Conservation (phyloP, 1,139 yeast genomes). For the Yamadazyma aaseri region DNA sequence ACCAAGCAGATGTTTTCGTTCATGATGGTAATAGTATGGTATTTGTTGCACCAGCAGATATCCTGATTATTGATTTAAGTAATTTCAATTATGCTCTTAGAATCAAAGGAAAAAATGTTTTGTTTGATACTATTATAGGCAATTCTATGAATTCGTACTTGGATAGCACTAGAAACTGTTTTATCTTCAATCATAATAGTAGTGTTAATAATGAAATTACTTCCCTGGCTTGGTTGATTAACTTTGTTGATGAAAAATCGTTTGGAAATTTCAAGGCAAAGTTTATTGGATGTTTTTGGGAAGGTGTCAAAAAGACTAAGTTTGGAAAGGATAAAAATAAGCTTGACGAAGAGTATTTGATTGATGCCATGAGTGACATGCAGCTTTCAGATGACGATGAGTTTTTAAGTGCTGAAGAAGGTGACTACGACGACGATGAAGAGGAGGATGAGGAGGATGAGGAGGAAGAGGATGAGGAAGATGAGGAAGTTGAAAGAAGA, state of each 20-base stretch:
- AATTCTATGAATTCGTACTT: slow-evolving; percentile 65
- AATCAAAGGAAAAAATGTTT: slow-evolving; percentile 28
- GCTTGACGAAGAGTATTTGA: slow-evolving; percentile 22
- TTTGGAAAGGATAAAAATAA: slow-evolving; percentile 35
- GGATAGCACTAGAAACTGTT: slow-evolving; percentile 54
- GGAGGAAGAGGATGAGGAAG: slow-evolving; percentile 18
- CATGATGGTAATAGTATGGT: background rate
- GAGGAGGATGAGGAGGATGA: slow-evolving; percentile 19
- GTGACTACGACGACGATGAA: slow-evolving; percentile 16
- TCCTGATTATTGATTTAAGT: slow-evolving; percentile 21
- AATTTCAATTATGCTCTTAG: slow-evolving; percentile 52
- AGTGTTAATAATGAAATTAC: slow-evolving; percentile 24
- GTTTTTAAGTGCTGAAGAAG: slow-evolving; percentile 12
- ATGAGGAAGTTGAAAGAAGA: slow-evolving; percentile 13
- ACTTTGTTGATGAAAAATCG: slow-evolving; percentile 42
- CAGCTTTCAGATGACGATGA: slow-evolving; percentile 28
- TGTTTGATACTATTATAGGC: slow-evolving; percentile 45
- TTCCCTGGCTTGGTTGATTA: slow-evolving; percentile 62
- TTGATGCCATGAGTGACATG: slow-evolving; percentile 29
- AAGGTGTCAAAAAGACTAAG: slow-evolving; percentile 48
- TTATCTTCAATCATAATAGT: slow-evolving; percentile 60
- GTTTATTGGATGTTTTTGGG: slow-evolving; percentile 61
- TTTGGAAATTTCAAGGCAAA: slow-evolving; percentile 52
- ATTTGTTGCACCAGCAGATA: background rate
- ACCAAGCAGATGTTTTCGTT: slow-evolving; percentile 2